Percentiles rank a stretch among this genome's conserved stretches.
phyloP scores from a whole-genome alignment of 257 asterid genomes.

The Rehmannia glutinosa region DNA sequence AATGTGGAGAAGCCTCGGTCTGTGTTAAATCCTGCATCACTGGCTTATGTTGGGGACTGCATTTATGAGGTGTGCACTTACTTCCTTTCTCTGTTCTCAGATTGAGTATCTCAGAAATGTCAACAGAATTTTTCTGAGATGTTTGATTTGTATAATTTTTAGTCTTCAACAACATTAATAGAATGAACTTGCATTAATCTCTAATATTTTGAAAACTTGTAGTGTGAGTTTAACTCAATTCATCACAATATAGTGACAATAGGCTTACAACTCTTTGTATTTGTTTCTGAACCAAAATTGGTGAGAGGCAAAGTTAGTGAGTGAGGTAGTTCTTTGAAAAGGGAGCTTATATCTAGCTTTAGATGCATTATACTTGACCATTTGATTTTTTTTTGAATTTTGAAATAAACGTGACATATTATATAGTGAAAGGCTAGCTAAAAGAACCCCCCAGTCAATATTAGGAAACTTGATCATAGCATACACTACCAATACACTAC shows the following conservation, averaged over 20 bases:
- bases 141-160: constrained; percentile 2
- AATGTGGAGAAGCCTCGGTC: constrained; percentile 90
- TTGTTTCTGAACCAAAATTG: neutral
- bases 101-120: neutral
- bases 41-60: constrained; percentile 92
- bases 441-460: neutral
- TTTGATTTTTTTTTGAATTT: neutral
- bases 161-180: neutral
- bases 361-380: neutral
- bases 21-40: constrained; percentile 72
- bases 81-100: neutral
- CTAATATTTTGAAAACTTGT: neutral
- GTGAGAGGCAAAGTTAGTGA: neutral
- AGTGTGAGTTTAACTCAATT: neutral
- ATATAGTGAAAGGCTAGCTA: neutral
- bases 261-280: neutral
- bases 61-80: constrained; percentile 61
- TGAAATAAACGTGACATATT: neutral
- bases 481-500: neutral
- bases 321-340: neutral
- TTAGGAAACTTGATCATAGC: neutral
- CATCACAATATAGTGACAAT: neutral
- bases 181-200: neutral
- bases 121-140: neutral
- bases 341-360: constrained; percentile 11